Base-by-base conservation (phyloP, 805 yeast genomes). In the Limtongozyma cylindracea region DNA sequence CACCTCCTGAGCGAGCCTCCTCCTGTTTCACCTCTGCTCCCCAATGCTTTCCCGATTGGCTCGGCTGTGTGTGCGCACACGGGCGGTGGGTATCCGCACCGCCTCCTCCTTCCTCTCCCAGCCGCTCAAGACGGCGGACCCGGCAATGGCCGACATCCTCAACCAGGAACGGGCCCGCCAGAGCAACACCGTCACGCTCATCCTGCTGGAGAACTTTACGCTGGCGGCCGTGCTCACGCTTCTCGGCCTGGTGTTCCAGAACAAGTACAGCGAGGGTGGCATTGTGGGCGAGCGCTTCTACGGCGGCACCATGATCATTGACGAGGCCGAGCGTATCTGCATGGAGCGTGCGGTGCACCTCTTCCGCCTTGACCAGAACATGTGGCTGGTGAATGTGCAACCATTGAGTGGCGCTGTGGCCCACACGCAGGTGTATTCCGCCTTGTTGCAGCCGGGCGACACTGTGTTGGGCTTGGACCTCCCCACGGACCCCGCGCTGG, bases 211-310 rank as follows among this genome's bases (percentile, higher is more conserved):
- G 56, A 88, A 88, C 53, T 82, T 84, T 57, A 88, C 98, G 25
- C 74, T 95, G 24, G 72, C 73, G 34, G 74, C 96, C 19, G 98
- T 88, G 21, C 74, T 84, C 55, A 96, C 88, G 41, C 77, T 91
- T 16, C 67, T 84, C 39, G 98, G 98, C 34, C 72, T 96, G 23
- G 93, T 91, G 45, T 78, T 88, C 93, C 76, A 76, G 47, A 88
- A 88, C 67, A 88, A 88, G 59, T 88, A 88, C 56, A 78, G 95
- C 18, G 98, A 88, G 55, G 98, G 98, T 30, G 84, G 84, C 55
- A 96, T 96, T 28, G 96, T 96, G 28, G 96, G 96, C 33, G 95
- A 91, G 31, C 70, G 98, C 50, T 88, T 88, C 60, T 88, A 88
- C 47, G 98, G 98, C 49, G 96, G 96, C 46, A 88, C 88, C 49